phyloP scores from a whole-genome alignment of 1,284 basidiomycete species.

The Melampsora larici-populina region DNA sequence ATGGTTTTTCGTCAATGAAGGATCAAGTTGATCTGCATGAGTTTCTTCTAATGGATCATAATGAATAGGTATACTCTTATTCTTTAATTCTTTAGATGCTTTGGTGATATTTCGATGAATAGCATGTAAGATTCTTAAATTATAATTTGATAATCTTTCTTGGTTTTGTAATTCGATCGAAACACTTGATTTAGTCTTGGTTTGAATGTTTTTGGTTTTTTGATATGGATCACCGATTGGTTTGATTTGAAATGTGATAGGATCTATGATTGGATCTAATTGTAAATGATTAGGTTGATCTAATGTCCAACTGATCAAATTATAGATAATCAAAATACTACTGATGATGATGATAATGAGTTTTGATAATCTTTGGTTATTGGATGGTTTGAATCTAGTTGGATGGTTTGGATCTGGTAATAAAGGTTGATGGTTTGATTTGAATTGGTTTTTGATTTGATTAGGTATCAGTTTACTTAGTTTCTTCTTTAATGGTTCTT shows the following conservation, averaged over 20 bases:
- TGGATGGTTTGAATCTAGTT: background rate
- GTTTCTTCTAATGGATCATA: background rate
- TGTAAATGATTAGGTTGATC: slow-evolving; percentile 20
- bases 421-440: no score
- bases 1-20: background rate
- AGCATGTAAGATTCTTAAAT: slow-evolving; percentile 23
- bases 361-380: background rate
- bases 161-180: background rate
- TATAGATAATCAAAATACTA: background rate
- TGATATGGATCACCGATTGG: slow-evolving; percentile 14
- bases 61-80: background rate
- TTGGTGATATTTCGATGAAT: slow-evolving; percentile 28
- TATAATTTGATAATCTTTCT: slow-evolving; percentile 1
- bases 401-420: background rate
- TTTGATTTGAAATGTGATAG: slow-evolving; percentile 13
- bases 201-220: background rate
- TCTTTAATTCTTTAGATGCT: background rate
- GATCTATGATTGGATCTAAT: slow-evolving; percentile 35
- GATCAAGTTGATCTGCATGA: background rate
- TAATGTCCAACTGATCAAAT: slow-evolving; percentile 1
- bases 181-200: background rate
- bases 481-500: no score
- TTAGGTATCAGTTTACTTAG: no score
- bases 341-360: background rate
- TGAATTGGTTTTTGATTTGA: no score